These are phyloP conservation scores for Camelina hispida DNA, from an alignment of 345 rosid genomes.

Conservation along the genomic window DNA sequence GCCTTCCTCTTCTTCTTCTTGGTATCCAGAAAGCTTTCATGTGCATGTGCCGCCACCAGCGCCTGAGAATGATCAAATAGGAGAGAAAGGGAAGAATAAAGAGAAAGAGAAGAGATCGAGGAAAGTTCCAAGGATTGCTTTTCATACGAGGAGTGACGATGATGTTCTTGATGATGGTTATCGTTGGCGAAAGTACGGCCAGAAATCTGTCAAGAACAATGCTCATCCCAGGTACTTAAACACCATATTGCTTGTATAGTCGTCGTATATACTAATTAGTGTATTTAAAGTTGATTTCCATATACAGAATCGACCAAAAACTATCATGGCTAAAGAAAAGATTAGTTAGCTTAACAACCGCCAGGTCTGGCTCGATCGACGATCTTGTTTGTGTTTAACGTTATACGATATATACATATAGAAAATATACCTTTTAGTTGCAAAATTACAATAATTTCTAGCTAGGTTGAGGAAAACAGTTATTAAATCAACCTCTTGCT, in stretches of 20 bases:
- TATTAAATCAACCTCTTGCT: background rate
- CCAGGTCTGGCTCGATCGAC: background rate
- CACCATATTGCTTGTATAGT: background rate
- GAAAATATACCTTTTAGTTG: background rate
- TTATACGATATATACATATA: background rate
- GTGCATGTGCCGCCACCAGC: background rate
- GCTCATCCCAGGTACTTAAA: slow-evolving; percentile 46
- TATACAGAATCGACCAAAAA: slow-evolving; percentile 19
- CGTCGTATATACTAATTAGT: background rate
- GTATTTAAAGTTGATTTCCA: background rate
- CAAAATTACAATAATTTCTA: background rate
- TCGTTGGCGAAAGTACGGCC: slow-evolving; percentile 60
- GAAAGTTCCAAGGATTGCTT: slow-evolving; percentile 45
- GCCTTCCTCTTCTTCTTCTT: slow-evolving; percentile 37
- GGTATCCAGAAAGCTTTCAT: slow-evolving; percentile 33
- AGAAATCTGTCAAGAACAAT: slow-evolving; percentile 52
- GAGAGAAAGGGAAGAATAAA: slow-evolving; percentile 25
- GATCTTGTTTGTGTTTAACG: slow-evolving; percentile 10
- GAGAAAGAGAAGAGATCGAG: slow-evolving; percentile 35
- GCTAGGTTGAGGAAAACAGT: background rate
- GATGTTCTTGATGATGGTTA: slow-evolving; percentile 63
- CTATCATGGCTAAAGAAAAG: slow-evolving; percentile 2
- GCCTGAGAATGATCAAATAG: slow-evolving; percentile 15
- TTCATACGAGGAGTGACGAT: slow-evolving; percentile 54
- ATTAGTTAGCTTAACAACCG: slow-evolving; percentile 37